Conservation (phyloP, 768 basidiomycete species). For the Kwoniella europaea region DNA sequence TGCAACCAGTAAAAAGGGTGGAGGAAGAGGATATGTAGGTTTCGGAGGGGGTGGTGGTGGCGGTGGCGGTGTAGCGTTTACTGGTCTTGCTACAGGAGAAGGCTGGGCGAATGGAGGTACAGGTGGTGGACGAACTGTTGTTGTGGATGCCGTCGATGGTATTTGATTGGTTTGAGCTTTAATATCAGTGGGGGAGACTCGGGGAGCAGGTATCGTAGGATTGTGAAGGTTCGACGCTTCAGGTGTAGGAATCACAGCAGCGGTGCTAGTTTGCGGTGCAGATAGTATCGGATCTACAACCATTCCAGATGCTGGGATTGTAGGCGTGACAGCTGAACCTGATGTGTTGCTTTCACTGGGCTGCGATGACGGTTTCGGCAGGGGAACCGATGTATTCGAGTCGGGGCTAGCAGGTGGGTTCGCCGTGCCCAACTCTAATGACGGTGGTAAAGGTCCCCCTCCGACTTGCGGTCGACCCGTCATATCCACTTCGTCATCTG, state of each 20-base stretch:
- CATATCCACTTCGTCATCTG: constrained; percentile 40
- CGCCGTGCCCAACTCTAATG: neutral
- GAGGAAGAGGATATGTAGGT: constrained; percentile 39
- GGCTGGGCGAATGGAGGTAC: constrained; percentile 9
- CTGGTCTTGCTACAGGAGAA: neutral
- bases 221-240: too few species aligned
- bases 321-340: neutral
- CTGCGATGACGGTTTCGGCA: too few species aligned
- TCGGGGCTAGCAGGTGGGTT: neutral
- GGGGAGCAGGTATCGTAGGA: neutral
- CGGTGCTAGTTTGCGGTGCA: too few species aligned
- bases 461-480: constrained; percentile 48
- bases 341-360: neutral
- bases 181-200: neutral
- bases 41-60: constrained; percentile 35
- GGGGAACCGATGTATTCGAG: too few species aligned
- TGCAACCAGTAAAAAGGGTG: constrained; percentile 46
- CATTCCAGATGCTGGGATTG: too few species aligned
- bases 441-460: constrained; percentile 32
- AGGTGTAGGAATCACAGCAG: too few species aligned
- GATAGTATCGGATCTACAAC: too few species aligned
- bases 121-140: neutral
- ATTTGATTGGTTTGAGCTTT: neutral
- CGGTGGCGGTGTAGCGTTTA: constrained; percentile 13
- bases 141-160: too few species aligned